Conservation (phyloP, 441 rosid genomes). For the Erodium trifolium region DNA sequence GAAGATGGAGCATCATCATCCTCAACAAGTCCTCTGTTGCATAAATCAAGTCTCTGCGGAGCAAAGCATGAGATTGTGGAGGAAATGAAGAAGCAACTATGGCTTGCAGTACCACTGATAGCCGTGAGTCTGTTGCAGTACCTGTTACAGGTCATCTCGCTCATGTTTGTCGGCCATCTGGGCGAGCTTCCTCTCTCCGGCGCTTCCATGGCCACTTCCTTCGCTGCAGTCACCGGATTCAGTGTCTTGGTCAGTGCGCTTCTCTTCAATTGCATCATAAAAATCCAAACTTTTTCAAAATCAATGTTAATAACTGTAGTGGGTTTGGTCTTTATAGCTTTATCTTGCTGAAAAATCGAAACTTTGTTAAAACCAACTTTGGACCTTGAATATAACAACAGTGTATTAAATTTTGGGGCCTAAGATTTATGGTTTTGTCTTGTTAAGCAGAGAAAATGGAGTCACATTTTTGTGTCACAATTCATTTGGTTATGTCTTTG, state of each 20-base stretch:
- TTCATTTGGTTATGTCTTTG: no score
- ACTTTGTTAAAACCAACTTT: not conserved
- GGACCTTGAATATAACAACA: not conserved
- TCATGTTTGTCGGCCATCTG: conserved; percentile 69
- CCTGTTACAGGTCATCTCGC: conserved; percentile 46
- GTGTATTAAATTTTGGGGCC: no score
- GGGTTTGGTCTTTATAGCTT: not conserved
- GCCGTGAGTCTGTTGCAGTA: conserved; percentile 51
- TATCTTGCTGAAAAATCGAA: no score
- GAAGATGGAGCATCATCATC: not conserved
- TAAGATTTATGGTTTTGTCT: not conserved
- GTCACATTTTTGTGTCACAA: no score
- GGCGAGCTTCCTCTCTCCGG: conserved; percentile 56
- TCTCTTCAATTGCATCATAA: not conserved
- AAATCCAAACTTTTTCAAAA: no score
- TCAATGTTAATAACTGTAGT: no score
- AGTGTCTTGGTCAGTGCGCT: conserved; percentile 38
- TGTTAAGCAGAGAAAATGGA: not conserved
- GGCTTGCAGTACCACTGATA: conserved; percentile 51
- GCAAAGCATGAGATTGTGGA: conserved; percentile 18
- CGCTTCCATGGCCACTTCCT: conserved; percentile 64
- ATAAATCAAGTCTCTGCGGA: conserved; percentile 12
- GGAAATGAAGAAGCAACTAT: conserved; percentile 48
- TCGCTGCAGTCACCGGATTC: conserved; percentile 62
- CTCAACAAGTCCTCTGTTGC: not conserved